A percentile compares a stretch with the other conserved stretches of the same genome.
These are phyloP conservation scores for Gracilaria caudata DNA, from an alignment of 23 red algal species.

Conservation along the genomic window DNA sequence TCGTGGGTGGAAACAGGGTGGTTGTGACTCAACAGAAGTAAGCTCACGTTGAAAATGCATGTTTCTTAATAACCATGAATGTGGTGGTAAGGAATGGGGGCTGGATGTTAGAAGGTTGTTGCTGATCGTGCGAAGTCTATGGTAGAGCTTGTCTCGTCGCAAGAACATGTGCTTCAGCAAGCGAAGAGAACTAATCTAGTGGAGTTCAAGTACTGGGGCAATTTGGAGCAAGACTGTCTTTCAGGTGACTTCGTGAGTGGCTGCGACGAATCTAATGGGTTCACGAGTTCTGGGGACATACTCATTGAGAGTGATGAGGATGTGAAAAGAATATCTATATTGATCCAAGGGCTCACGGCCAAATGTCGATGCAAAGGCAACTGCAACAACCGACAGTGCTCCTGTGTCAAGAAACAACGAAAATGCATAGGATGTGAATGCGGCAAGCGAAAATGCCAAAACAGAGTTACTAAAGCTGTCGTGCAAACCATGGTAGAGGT, in stretches of 20 bases:
- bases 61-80: neutral
- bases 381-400: constrained; percentile 25
- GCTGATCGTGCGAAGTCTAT: constrained; percentile 6
- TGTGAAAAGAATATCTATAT: neutral
- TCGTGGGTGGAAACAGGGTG: too few relatives aligned
- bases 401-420: neutral
- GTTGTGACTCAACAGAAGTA: too few relatives aligned
- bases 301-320: constrained; percentile 27
- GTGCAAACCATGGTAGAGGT: too few relatives aligned
- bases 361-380: constrained; percentile 27
- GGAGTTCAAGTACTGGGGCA: constrained; percentile 25
- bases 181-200: neutral
- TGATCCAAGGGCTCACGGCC: neutral
- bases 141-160: neutral
- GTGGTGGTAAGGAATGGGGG: neutral
- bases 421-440: constrained; percentile 30
- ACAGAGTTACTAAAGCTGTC: too few relatives aligned
- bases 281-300: neutral
- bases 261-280: neutral
- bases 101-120: constrained; percentile 29
- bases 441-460: neutral
- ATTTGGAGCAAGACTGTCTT: neutral
- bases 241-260: neutral
- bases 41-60: neutral
- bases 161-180: neutral